Conservation (phyloP, 176 grass and related monocot genomes). For the Hyparrhenia diplandra region DNA sequence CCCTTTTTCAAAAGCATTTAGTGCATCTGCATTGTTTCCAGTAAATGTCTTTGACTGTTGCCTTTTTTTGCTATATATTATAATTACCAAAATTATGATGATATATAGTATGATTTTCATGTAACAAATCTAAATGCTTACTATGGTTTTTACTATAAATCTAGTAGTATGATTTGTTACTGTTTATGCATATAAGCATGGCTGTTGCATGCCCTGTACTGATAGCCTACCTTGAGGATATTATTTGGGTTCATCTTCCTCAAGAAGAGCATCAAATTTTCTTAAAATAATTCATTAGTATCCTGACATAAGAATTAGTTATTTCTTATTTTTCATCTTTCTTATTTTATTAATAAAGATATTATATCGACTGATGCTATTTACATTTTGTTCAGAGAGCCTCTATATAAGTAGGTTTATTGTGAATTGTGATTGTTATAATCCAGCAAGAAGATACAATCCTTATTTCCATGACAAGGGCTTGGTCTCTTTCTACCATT, state of each 20-base stretch:
- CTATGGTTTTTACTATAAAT: neutral
- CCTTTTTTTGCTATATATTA: neutral
- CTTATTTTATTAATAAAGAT: neutral
- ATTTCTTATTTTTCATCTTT: neutral
- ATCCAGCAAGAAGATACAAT: neutral
- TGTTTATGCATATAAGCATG: neutral
- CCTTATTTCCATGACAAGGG: neutral
- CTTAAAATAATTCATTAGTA: neutral
- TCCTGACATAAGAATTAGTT: neutral
- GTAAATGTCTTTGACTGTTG: neutral
- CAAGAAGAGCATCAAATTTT: neutral
- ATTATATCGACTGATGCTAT: neutral
- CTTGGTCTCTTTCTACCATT: neutral
- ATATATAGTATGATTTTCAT: neutral
- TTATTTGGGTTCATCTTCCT: neutral
- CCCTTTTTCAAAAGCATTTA: neutral
- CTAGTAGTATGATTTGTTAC: neutral
- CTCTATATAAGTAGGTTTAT: neutral
- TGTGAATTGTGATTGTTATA: neutral
- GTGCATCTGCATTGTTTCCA: neutral
- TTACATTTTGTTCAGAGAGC: neutral
- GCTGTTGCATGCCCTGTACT: neutral
- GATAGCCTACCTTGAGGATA: neutral
- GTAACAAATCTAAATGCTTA: neutral
- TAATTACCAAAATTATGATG: neutral